phyloP scores from a whole-genome alignment of 176 grass and related monocot species.

The Musa beccarii region DNA sequence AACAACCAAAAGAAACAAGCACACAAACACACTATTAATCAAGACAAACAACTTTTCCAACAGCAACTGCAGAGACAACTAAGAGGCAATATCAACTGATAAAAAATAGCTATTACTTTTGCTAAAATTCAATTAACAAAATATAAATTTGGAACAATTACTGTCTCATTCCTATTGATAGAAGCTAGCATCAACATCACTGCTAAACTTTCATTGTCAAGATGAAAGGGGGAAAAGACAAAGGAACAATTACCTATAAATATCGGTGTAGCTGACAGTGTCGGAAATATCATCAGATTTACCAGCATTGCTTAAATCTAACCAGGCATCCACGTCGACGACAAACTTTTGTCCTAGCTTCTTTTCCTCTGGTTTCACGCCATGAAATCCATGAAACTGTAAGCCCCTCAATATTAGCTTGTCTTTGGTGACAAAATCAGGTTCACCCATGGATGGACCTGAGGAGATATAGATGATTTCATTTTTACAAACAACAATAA shows the following conservation, averaged over 20 bases:
- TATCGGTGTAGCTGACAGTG: conserved; percentile 72
- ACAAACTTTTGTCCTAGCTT: conserved; percentile 64
- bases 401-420: conserved; percentile 64
- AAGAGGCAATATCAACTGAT: no score
- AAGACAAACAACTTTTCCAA: no score
- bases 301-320: conserved; percentile 55
- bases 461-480: no score
- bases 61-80: no score
- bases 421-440: conserved; percentile 38
- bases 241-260: conserved; percentile 42
- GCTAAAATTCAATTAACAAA: no score
- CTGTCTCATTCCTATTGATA: background rate
- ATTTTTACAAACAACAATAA: no score
- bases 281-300: conserved; percentile 51
- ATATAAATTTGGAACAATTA: no score
- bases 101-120: no score
- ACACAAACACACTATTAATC: no score
- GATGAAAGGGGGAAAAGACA: background rate
- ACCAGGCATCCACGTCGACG: conserved; percentile 74
- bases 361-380: conserved; percentile 70
- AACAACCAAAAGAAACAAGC: no score
- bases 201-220: background rate
- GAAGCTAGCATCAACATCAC: background rate
- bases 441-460: conserved; percentile 3
- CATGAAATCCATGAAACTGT: conserved; percentile 86